Base-by-base conservation (phyloP, 495 filamentous ascomycete genomes). In the Penicillium paradoxum region DNA sequence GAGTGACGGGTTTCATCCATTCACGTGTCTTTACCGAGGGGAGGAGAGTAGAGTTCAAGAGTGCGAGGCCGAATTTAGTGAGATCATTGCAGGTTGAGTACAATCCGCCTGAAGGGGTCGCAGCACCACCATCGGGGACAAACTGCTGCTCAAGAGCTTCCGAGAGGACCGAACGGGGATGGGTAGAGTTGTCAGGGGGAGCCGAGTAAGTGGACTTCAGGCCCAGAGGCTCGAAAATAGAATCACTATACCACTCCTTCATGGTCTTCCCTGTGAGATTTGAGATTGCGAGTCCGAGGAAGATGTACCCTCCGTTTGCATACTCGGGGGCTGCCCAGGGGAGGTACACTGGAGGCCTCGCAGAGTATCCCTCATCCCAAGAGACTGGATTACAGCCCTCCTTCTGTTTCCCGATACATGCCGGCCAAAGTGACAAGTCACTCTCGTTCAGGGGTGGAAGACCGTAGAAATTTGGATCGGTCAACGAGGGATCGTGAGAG, bases 201-300 rank as follows among this genome's bases (percentile, higher is more conserved):
- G 65, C 67, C 30, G 72, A 77, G 7, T 71, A 78, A 29, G 72
- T 70, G 0, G 62, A 57, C 6, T 66, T 63, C 27, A 83, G 62
- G 0, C 60, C 62, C 5, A 85, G 68, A 4, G 73, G 76, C n/a
- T 61, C 43, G 44, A 81, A 63, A 3, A 84, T 41, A 18, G 56
- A 61, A 2, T 73, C 58, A 37, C 77, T 45, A 18, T 83, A 66
- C 56, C 80, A 67, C 0, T 68, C 39, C 7, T 71, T 49, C 48
- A 79, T 78, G 0, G 55, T 51, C 43, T 68, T 76, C 6, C 74
- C 73, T 2, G 75, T 79, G 36, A 83, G 79, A 42, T 70, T 70
- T 48, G 82, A 77, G 32, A 84, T 68, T 1, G 75, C 79, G 42
- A 79, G 76, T 0, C 74, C 75, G 11, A 84, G 68, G 40, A 84